Percentiles rank a stretch among this genome's conserved stretches.
phyloP scores from a whole-genome alignment of 2,329 filamentous ascomycete species.

The Aschersonia sp. region DNA sequence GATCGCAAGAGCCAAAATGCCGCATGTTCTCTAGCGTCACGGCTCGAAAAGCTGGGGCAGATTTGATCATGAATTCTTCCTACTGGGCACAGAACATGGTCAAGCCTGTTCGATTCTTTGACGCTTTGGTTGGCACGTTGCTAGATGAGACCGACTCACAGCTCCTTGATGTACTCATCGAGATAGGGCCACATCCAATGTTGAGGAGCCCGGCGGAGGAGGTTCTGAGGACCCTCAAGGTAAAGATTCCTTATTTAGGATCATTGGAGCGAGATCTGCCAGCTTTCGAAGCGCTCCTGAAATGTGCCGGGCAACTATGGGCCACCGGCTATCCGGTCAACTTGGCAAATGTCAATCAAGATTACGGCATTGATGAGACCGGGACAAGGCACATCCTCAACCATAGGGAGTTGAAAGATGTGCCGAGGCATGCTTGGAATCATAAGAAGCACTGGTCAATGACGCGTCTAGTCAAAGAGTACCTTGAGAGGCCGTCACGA shows the following conservation, averaged over 20 bases:
- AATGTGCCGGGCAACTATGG: neutral
- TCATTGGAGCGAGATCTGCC: neutral
- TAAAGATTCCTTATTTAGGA: neutral
- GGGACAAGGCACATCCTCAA: conserved; percentile 1
- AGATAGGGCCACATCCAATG: conserved; percentile 28
- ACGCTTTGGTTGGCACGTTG: neutral
- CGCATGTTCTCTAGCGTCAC: neutral
- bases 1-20: neutral
- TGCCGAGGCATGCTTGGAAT: conserved; percentile 16
- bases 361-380: neutral
- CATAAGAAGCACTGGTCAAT: conserved; percentile 15
- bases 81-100: conserved; percentile 10
- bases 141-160: neutral
- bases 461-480: conserved; percentile 9
- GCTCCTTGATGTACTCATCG: conserved; percentile 16
- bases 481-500: conserved; percentile 8
- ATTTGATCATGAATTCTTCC: neutral
- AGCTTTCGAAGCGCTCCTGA: neutral
- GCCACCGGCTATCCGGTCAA: conserved; percentile 20
- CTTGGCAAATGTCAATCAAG: conserved; percentile 25
- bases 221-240: neutral
- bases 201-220: conserved; percentile 29
- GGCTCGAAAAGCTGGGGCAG: neutral
- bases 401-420: conserved; percentile 5
- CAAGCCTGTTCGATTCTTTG: conserved; percentile 12